A percentile compares a stretch with the other conserved stretches of the same genome.
phyloP scores from a whole-genome alignment of 306 rosid genomes.

The Sesbania bispinosa region DNA sequence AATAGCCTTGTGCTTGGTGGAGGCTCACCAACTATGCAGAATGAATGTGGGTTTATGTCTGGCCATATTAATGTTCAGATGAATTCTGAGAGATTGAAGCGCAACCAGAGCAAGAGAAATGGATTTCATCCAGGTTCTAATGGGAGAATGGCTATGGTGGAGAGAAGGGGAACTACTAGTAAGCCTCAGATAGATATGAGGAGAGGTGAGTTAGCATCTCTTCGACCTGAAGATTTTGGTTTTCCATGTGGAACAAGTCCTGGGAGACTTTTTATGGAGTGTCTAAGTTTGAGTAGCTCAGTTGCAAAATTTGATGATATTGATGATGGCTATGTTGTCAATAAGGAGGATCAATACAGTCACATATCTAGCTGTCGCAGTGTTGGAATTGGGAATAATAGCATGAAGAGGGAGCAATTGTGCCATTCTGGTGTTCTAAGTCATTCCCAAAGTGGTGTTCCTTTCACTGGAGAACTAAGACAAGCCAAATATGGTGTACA shows the following conservation, averaged over 20 bases:
- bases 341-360: conserved; percentile 47
- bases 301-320: conserved; percentile 48
- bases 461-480: conserved; percentile 38
- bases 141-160: conserved; percentile 25
- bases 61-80: conserved; percentile 25
- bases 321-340: conserved; percentile 32
- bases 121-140: conserved; percentile 26
- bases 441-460: conserved; percentile 40
- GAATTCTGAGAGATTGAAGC: conserved; percentile 46
- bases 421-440: conserved; percentile 41
- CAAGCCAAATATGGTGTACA: conserved; percentile 35
- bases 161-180: conserved; percentile 38
- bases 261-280: conserved; percentile 82
- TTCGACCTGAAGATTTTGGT: conserved; percentile 55
- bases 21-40: conserved; percentile 29
- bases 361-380: conserved; percentile 35
- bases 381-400: conserved; percentile 32
- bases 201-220: conserved; percentile 46
- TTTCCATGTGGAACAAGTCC: conserved; percentile 78
- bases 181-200: conserved; percentile 43
- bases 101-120: conserved; percentile 39
- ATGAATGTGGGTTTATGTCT: conserved; percentile 30
- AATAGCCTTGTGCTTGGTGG: conserved; percentile 30
- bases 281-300: conserved; percentile 73
- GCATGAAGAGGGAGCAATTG: conserved; percentile 39